These are phyloP conservation scores for Aureobasidium musti DNA, from an alignment of 2,329 filamentous ascomycete genomes.

Conservation along the genomic window DNA sequence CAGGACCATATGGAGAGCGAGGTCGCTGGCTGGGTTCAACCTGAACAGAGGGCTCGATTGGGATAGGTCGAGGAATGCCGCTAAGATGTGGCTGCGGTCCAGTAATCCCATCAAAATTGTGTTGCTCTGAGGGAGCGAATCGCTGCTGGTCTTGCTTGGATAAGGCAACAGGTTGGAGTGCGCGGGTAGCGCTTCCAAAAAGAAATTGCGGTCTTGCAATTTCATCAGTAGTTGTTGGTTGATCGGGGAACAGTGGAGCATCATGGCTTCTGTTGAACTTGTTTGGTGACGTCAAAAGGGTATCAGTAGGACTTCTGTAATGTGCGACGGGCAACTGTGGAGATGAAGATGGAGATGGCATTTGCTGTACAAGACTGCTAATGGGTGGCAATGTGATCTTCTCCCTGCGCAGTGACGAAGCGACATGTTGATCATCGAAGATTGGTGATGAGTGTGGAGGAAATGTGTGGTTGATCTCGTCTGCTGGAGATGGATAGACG, in stretches of 20 bases:
- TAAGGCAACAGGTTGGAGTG: not conserved
- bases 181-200: not conserved
- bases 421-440: not conserved
- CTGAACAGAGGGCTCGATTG: not conserved
- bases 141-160: not conserved
- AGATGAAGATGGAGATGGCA: constrained; percentile 25
- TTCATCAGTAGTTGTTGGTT: not conserved
- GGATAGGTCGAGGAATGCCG: not conserved
- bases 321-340: constrained; percentile 12
- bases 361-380: constrained; percentile 8
- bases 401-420: not conserved
- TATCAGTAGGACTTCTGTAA: not conserved
- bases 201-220: constrained; percentile 8
- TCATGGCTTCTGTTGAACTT: constrained; percentile 18
- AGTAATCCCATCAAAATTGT: not conserved
- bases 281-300: not conserved
- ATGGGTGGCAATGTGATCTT: constrained; percentile 19
- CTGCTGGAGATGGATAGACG: constrained; percentile 27
- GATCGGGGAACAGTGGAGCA: constrained; percentile 9
- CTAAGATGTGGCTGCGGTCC: not conserved
- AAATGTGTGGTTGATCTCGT: constrained; percentile 13
- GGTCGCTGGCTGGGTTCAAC: not conserved
- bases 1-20: not conserved
- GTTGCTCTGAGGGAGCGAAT: not conserved
- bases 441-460: constrained; percentile 14